These are phyloP conservation scores for Schizopora paradoxa DNA, from an alignment of 1,284 basidiomycete species.

Conservation along the genomic window DNA sequence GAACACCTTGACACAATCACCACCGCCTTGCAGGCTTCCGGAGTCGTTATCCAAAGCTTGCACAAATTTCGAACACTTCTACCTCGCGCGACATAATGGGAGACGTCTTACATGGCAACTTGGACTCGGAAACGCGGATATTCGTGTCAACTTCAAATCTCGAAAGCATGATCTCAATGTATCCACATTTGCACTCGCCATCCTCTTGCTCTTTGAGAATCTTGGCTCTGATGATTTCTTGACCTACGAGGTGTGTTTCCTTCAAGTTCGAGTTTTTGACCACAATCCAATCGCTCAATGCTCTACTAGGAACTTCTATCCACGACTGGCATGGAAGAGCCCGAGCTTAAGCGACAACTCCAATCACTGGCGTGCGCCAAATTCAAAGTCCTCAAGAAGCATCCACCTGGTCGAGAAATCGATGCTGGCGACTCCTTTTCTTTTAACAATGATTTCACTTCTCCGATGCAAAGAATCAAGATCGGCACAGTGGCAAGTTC, in stretches of 20 bases:
- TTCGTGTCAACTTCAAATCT: slow-evolving; percentile 78
- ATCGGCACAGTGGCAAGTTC: slow-evolving; percentile 80
- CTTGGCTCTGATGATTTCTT: slow-evolving; percentile 63
- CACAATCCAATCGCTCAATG: slow-evolving; percentile 39
- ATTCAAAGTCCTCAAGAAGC: slow-evolving; percentile 89
- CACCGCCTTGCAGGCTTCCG: slow-evolving; percentile 65
- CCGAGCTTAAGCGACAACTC: slow-evolving; percentile 84
- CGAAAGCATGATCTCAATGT: slow-evolving; percentile 89
- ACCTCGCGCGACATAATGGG: slow-evolving; percentile 85
- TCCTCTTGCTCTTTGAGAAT: slow-evolving; percentile 86
- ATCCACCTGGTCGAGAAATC: slow-evolving; percentile 85
- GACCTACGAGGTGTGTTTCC: slow-evolving; percentile 56
- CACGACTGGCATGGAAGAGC: slow-evolving; percentile 69
- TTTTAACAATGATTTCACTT: slow-evolving; percentile 83
- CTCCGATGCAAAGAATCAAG: slow-evolving; percentile 86
- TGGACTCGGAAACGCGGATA: slow-evolving; percentile 88
- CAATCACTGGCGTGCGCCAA: slow-evolving; percentile 98
- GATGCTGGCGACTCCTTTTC: slow-evolving; percentile 74
- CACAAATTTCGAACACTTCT: slow-evolving; percentile 85
- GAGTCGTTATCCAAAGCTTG: slow-evolving; percentile 57
- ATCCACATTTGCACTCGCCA: slow-evolving; percentile 85
- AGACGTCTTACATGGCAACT: slow-evolving; percentile 92
- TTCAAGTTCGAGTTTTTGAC: neutral
- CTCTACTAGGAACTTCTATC: slow-evolving; percentile 42
- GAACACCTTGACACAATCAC: slow-evolving; percentile 50